A percentile compares a stretch with the other conserved stretches of the same genome.
These are phyloP conservation scores for Fusarium keratoplasticum DNA, from an alignment of 2,329 filamentous ascomycete genomes.

Conservation along the genomic window DNA sequence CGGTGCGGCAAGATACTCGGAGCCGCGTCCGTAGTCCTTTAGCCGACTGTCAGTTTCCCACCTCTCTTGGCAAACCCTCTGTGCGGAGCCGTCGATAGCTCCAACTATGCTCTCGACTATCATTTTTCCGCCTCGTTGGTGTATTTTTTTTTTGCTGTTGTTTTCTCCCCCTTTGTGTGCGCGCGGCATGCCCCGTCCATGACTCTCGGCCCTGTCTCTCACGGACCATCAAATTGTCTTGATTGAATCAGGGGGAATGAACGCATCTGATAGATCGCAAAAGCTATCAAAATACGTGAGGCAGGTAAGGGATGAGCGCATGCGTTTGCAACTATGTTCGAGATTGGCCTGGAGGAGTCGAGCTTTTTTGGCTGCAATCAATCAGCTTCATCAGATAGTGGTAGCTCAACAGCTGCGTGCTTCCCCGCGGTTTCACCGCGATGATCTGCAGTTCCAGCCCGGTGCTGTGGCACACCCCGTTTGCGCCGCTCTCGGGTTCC, in stretches of 20 bases:
- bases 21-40: conserved; percentile 27
- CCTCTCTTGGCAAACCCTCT: conserved; percentile 15
- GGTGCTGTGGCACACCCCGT: background rate
- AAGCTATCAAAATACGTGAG: background rate
- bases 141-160: background rate
- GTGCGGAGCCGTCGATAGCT: background rate
- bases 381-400: background rate
- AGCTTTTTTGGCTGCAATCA: conserved; percentile 12
- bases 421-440: conserved; percentile 30
- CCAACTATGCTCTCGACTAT: background rate
- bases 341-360: conserved; percentile 7
- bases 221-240: background rate
- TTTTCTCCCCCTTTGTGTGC: background rate
- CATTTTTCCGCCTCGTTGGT: background rate
- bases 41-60: conserved; percentile 4
- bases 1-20: conserved; percentile 5
- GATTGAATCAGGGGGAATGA: conserved; percentile 9
- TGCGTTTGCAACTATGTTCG: background rate
- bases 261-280: conserved; percentile 25
- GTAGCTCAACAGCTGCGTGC: background rate
- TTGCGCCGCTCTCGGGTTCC: conserved; percentile 16
- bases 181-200: background rate
- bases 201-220: conserved; percentile 1
- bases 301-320: conserved; percentile 3
- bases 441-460: conserved; percentile 31